Evolutionary conservation across 805 yeast genomes (phyloP).

Genomic region (Myxozyma mucilagina): DNA sequence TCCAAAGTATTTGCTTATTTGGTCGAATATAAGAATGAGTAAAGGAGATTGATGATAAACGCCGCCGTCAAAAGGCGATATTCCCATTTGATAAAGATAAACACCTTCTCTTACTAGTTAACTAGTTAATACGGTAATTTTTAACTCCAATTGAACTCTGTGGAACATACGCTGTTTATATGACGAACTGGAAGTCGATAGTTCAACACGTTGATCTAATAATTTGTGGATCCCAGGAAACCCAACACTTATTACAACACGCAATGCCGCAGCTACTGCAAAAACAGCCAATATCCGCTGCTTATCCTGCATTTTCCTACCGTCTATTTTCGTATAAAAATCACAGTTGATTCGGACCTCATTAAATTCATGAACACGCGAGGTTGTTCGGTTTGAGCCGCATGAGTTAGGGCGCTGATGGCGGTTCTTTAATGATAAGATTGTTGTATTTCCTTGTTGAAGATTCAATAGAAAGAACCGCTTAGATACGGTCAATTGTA

Average conservation of each 20-base stretch:
- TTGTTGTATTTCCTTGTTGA: too few species aligned
- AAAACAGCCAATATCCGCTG: slow-evolving; percentile 4
- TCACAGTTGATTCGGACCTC: too few species aligned
- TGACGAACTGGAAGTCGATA: slow-evolving; percentile 74
- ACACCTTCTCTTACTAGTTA: slow-evolving; percentile 59
- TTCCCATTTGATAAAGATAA: slow-evolving; percentile 55
- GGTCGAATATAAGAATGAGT: slow-evolving; percentile 53
- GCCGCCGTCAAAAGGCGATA: slow-evolving; percentile 79
- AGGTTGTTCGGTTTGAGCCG: too few species aligned
- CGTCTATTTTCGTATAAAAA: too few species aligned
- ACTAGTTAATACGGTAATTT: slow-evolving; percentile 27
- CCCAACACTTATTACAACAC: slow-evolving; percentile 1
- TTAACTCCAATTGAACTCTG: slow-evolving; percentile 35
- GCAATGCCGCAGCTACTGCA: slow-evolving; percentile 12
- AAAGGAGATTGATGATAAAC: slow-evolving; percentile 63
- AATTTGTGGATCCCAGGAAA: slow-evolving; percentile 28
- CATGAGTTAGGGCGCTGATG: too few species aligned
- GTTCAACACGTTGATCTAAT: slow-evolving; percentile 56
- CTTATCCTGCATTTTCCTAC: neutral
- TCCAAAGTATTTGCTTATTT: slow-evolving; percentile 55
- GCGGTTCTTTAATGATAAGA: too few species aligned
- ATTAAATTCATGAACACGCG: too few species aligned
- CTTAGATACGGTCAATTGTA: too few species aligned
- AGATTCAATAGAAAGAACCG: too few species aligned
- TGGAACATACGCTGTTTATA: slow-evolving; percentile 49